A percentile compares a stretch with the other conserved stretches of the same genome.
These are phyloP conservation scores for Aspergillus hortae DNA, from an alignment of 2,329 filamentous ascomycete genomes.

Conservation along the genomic window DNA sequence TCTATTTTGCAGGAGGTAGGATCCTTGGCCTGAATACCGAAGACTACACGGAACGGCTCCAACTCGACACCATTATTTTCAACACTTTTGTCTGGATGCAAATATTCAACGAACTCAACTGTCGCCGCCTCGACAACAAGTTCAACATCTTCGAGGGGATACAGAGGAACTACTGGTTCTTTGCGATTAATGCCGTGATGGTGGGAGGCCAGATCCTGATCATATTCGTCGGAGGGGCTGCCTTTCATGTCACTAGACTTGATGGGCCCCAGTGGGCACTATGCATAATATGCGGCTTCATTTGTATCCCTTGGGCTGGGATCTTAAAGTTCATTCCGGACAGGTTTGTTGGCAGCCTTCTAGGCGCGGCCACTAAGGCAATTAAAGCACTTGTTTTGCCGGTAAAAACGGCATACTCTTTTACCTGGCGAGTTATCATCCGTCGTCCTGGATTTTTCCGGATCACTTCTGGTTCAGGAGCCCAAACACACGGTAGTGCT, in stretches of 20 bases:
- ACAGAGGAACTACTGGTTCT: conserved; percentile 77
- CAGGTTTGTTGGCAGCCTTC: neutral
- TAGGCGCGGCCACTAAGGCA: neutral
- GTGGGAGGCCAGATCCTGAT: conserved; percentile 86
- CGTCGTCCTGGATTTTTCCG: too few relatives aligned
- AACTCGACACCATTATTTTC: conserved; percentile 80
- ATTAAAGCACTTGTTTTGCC: neutral
- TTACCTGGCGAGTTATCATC: too few relatives aligned
- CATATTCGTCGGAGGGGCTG: conserved; percentile 73
- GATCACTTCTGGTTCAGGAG: too few relatives aligned
- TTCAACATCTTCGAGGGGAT: conserved; percentile 93
- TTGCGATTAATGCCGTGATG: conserved; percentile 77
- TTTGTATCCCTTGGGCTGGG: neutral
- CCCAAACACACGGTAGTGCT: too few relatives aligned
- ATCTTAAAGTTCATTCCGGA: conserved; percentile 1
- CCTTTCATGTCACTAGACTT: conserved; percentile 69
- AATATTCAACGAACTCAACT: conserved; percentile 95
- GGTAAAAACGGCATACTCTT: too few relatives aligned
- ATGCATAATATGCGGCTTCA: conserved; percentile 52
- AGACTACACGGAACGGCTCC: conserved; percentile 17
- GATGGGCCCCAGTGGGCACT: conserved; percentile 75
- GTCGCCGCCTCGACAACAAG: conserved; percentile 83
- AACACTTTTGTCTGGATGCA: conserved; percentile 99
- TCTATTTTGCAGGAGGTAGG: conserved; percentile 66
- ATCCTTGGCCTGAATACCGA: conserved; percentile 51